Evolutionary conservation across 768 basidiomycete species (phyloP).

Genomic region (Zangia roseola): DNA sequence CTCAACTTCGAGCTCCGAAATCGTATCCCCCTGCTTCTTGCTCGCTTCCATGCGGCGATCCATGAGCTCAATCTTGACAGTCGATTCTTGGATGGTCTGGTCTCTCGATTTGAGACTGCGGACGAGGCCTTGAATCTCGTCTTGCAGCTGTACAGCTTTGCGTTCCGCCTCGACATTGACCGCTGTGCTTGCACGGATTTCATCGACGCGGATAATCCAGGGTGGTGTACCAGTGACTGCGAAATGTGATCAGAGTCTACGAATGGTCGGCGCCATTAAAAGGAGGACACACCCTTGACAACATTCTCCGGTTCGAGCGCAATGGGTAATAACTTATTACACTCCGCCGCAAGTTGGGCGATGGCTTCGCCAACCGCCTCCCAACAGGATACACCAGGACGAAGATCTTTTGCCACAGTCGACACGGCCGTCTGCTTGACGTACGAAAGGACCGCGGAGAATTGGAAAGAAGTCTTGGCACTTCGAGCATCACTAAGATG

Average conservation of each 20-base stretch:
- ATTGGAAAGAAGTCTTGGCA: constrained; percentile 75
- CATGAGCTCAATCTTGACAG: constrained; percentile 93
- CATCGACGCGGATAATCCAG: constrained; percentile 79
- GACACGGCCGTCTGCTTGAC: constrained; percentile 72
- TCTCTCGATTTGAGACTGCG: constrained; percentile 87
- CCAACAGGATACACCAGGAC: constrained; percentile 71
- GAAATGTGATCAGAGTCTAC: neutral
- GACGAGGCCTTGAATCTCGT: constrained; percentile 85
- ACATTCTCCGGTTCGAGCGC: constrained; percentile 76
- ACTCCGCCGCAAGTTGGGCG: constrained; percentile 66
- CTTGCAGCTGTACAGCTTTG: constrained; percentile 79
- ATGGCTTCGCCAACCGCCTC: constrained; percentile 73
- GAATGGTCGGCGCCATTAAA: neutral
- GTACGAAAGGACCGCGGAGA: constrained; percentile 66
- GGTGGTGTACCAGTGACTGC: constrained; percentile 75
- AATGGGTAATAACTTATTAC: constrained; percentile 64
- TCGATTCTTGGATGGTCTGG: constrained; percentile 82
- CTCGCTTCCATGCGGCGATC: constrained; percentile 89
- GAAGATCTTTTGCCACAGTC: constrained; percentile 66
- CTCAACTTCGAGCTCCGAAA: constrained; percentile 78
- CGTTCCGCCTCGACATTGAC: constrained; percentile 92
- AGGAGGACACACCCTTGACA: constrained; percentile 60
- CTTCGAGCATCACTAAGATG: constrained; percentile 81
- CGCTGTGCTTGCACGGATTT: constrained; percentile 79
- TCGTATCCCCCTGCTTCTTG: constrained; percentile 86